Percentiles rank a stretch among this genome's conserved stretches.
Evolutionary conservation across 2,329 filamentous ascomycete species (phyloP).

Genomic region (Thermomyces lanuginosus): DNA sequence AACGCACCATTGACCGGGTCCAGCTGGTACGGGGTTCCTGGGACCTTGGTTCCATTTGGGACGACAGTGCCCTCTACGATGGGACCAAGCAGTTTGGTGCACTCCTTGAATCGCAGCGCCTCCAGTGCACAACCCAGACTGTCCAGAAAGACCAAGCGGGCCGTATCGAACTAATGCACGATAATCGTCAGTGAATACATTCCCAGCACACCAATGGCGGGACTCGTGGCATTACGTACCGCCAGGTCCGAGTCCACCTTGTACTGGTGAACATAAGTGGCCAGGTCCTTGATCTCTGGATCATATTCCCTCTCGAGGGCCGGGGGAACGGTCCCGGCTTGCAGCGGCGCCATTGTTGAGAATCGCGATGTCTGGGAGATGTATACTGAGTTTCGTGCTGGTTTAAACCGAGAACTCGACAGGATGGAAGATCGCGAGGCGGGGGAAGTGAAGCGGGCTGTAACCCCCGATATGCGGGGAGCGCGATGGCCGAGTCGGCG

Average conservation of each 20-base stretch:
- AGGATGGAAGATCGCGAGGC: constrained; percentile 18
- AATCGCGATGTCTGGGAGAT: constrained; percentile 16
- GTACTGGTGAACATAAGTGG: constrained; percentile 84
- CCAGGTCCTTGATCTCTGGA: constrained; percentile 87
- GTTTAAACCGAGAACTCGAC: constrained; percentile 9
- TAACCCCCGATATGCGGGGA: constrained; percentile 24
- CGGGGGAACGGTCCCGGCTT: constrained; percentile 20
- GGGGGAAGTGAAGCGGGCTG: constrained; percentile 31
- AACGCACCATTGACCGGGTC: constrained; percentile 93
- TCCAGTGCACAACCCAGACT: constrained; percentile 94
- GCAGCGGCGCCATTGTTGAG: constrained; percentile 28
- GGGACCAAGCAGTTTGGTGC: constrained; percentile 84
- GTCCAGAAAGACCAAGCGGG: constrained; percentile 90
- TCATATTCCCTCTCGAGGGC: constrained; percentile 49
- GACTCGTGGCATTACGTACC: no score
- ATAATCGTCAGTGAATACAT: constrained; percentile 2
- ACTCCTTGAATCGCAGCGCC: constrained; percentile 88
- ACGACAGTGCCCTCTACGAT: constrained; percentile 80
- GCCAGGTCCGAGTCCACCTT: constrained; percentile 81
- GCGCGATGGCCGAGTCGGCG: constrained; percentile 26
- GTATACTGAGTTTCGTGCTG: neutral
- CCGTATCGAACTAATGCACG: constrained; percentile 80
- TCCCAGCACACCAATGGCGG: no score
- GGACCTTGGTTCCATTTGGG: constrained; percentile 80
- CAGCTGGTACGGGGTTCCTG: constrained; percentile 82